These are phyloP conservation scores for Podila minutissima DNA, from an alignment of 192 early-diverging fungal genomes.

Conservation along the genomic window DNA sequence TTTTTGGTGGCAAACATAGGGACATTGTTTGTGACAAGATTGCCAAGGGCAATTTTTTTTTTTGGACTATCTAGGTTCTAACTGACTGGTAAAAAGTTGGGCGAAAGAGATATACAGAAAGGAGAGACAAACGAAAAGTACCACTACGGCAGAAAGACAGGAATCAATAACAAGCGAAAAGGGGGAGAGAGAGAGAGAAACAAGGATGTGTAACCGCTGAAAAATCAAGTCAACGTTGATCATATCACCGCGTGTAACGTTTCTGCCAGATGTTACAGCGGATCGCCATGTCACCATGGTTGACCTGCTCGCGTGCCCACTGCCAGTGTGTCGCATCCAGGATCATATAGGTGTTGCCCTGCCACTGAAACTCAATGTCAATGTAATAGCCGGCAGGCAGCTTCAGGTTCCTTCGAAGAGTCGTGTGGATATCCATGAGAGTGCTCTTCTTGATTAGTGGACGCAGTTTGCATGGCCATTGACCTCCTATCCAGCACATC, in stretches of 20 bases:
- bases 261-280: constrained; percentile 28
- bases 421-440: constrained; percentile 9
- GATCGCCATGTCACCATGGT: constrained; percentile 10
- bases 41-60: no score
- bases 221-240: no score
- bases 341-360: constrained; percentile 23
- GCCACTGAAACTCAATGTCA: constrained; percentile 23
- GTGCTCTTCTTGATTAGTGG: constrained; percentile 15
- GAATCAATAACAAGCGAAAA: no score
- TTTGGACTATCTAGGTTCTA: no score
- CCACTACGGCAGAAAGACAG: no score
- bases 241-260: constrained; percentile 3
- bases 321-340: constrained; percentile 21
- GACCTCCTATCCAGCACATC: constrained; percentile 30
- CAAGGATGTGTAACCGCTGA: no score
- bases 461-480: constrained; percentile 19
- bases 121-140: no score
- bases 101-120: no score
- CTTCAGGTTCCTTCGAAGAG: constrained; percentile 10
- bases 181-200: no score
- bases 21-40: no score
- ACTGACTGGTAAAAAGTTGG: no score
- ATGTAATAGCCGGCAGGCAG: constrained; percentile 6
- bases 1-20: no score
- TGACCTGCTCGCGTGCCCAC: constrained; percentile 22